Evolutionary conservation across 2,329 filamentous ascomycete species (phyloP), one percentile per base, ranked within the genome.

Genomic region (Cercospora berteroae): DNA sequence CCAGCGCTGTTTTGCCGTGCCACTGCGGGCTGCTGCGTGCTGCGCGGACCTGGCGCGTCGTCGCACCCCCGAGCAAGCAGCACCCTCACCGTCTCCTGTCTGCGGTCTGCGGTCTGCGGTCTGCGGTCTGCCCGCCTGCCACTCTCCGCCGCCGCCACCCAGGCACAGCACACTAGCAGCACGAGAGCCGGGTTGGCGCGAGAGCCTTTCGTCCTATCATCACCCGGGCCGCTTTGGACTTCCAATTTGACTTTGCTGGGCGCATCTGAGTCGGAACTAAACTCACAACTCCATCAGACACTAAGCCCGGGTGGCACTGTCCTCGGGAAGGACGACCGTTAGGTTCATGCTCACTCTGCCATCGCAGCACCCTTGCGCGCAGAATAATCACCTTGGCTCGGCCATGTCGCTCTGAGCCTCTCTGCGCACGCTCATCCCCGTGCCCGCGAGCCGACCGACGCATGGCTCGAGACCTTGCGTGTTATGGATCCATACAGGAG

Each of bases 401-500:
- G 60, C 60, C 44, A 63, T 63, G 50, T 65, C 31, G 64, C 58
- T 42, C 60, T 57, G 61, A 55, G 60, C 57, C 36, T 63, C 60
- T 63, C 64, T 68, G 66, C 68, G 66, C 66, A 60, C 66, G 64
- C 64, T 57, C 65, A 69, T 72, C 70, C 71, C 69, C 69, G 66
- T 69, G 68, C 71, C 69, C 70, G 66, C 67, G 69, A 58, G 59
- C 58, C 68, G 63, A 63, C 69, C 66, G 70, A 69, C 62, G 67
- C 59, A 65, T 66, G 63, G 60, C 65, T 66, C 63, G 57, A 59
- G 60, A 65, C 63, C 63, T 67, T 67, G 65, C 63, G 63, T 64
- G 60, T 63, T 61, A 74, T 74, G 72, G 72, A 74, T 67, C 57
- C 33, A 42, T 60, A 67, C 69, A 69, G 68, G 63, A 70, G 69